These are phyloP conservation scores for Colletotrichum horii DNA, from an alignment of 2,329 filamentous ascomycete species.

Conservation along the genomic window DNA sequence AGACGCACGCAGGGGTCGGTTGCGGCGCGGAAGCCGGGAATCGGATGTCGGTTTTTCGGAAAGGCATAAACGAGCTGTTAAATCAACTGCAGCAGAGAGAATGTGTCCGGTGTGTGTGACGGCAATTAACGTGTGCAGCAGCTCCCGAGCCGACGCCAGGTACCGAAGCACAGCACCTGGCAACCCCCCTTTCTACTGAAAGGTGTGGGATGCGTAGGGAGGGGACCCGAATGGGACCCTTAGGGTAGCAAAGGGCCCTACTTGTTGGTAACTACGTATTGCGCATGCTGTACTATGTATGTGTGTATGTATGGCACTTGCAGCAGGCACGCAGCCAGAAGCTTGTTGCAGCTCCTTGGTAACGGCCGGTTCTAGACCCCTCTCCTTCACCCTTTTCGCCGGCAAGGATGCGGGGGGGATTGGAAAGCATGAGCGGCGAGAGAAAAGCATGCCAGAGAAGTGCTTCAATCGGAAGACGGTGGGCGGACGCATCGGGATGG, in stretches of 20 bases:
- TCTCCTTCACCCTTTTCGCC: not conserved
- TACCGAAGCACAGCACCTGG: not conserved
- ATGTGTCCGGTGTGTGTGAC: not conserved
- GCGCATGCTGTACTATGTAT: not conserved
- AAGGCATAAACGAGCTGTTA: not conserved
- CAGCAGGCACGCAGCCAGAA: not conserved
- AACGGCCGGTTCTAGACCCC: not conserved
- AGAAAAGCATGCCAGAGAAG: not conserved
- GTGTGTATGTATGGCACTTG: not conserved
- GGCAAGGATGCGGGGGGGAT: not conserved
- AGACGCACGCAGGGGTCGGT: not conserved
- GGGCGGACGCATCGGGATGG: not conserved
- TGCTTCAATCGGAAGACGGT: not conserved
- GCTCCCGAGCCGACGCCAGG: not conserved
- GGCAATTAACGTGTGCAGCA: not conserved
- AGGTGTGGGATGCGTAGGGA: not conserved
- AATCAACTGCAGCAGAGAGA: not conserved
- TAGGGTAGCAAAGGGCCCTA: not conserved
- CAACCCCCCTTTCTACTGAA: not conserved
- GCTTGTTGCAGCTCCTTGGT: not conserved
- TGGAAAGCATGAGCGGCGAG: not conserved
- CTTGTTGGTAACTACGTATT: not conserved
- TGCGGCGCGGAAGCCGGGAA: conserved; percentile 3
- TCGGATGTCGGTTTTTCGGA: not conserved
- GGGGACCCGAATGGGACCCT: not conserved